Percentiles rank a stretch among this genome's conserved stretches.
Evolutionary conservation across 495 filamentous ascomycete genomes (phyloP).

Genomic region (Hypoxylon lienhwacheense): DNA sequence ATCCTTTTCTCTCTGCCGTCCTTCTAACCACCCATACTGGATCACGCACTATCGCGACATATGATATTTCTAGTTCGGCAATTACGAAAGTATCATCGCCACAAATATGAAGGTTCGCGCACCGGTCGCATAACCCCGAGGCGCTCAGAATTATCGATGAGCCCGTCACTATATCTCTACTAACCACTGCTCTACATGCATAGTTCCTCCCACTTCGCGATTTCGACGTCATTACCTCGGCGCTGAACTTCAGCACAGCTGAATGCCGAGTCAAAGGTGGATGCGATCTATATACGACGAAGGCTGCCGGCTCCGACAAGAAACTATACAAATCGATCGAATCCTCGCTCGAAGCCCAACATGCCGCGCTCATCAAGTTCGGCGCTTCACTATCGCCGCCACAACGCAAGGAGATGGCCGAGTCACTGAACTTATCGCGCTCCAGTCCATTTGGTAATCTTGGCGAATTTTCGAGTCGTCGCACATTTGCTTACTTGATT

Average conservation of each 20-base stretch:
- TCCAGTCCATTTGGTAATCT: constrained; percentile 89
- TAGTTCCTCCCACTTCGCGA: constrained; percentile 90
- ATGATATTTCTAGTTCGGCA: constrained; percentile 13
- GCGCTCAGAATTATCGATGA: background rate
- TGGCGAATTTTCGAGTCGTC: constrained; percentile 79
- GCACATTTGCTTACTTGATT: constrained; percentile 93
- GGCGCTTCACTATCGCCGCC: constrained; percentile 81
- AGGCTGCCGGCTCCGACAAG: constrained; percentile 91
- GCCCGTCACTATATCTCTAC: background rate
- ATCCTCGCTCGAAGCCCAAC: constrained; percentile 80
- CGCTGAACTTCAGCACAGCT: constrained; percentile 89
- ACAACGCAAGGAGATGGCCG: constrained; percentile 56
- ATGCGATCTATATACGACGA: constrained; percentile 96
- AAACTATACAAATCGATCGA: constrained; percentile 96
- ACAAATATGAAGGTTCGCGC: constrained; percentile 47
- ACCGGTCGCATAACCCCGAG: background rate
- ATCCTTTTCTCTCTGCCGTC: no score
- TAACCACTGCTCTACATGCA: constrained; percentile 6
- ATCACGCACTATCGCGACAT: constrained; percentile 9
- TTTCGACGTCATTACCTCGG: constrained; percentile 83
- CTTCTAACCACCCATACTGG: background rate
- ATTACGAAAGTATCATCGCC: constrained; percentile 15
- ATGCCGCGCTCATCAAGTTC: constrained; percentile 81
- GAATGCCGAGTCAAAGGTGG: constrained; percentile 88
- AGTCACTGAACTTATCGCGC: constrained; percentile 73